Conservation (phyloP, 2,329 filamentous ascomycete genomes). For the Fusarium sp. region DNA sequence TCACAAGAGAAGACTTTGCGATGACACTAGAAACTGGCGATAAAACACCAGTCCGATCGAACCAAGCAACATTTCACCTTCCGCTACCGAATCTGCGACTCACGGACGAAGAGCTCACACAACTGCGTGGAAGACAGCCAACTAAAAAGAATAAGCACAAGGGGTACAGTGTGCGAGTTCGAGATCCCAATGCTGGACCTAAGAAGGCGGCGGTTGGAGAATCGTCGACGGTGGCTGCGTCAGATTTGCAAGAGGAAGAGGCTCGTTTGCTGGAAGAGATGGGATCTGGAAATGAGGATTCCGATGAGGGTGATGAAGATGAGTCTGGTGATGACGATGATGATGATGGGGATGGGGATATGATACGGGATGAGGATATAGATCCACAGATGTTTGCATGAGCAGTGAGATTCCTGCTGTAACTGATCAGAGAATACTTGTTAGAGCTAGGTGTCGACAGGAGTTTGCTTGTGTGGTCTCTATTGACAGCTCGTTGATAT, state of each 20-base stretch:
- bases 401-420: not conserved
- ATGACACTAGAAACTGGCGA: constrained; percentile 52
- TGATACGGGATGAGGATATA: not conserved
- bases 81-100: constrained; percentile 52
- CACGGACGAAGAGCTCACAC: constrained; percentile 52
- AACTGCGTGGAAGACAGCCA: constrained; percentile 51
- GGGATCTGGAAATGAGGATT: constrained; percentile 45
- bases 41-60: constrained; percentile 49
- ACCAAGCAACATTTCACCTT: constrained; percentile 49
- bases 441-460: not conserved
- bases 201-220: constrained; percentile 34
- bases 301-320: constrained; percentile 47
- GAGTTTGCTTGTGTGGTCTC: too few species aligned
- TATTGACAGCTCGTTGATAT: accelerated
- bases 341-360: constrained; percentile 32
- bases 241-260: constrained; percentile 44
- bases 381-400: constrained; percentile 4
- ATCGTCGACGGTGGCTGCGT: constrained; percentile 22
- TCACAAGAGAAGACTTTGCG: constrained; percentile 56
- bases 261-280: constrained; percentile 40
- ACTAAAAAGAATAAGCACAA: constrained; percentile 53
- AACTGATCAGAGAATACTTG: not conserved
- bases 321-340: constrained; percentile 46
- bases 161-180: constrained; percentile 51
- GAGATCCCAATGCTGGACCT: constrained; percentile 38